phyloP scores from a whole-genome alignment of 148 eudicot genomes.

The Rhododendron kiyosumense region DNA sequence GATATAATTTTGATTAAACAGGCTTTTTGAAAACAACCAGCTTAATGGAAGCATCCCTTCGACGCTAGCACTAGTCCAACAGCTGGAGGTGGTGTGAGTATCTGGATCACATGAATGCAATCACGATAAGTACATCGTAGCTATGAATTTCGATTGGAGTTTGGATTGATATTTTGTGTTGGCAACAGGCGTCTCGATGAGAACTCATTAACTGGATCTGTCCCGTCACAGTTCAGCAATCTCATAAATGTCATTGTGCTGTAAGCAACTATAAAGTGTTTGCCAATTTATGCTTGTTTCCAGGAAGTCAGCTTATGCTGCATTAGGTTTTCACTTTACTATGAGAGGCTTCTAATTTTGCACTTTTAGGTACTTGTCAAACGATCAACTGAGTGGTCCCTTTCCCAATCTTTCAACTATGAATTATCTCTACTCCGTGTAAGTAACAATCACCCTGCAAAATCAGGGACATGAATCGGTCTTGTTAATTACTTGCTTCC shows the following conservation, averaged over 20 bases:
- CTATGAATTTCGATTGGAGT: background rate
- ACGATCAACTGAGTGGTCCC: conserved; percentile 52
- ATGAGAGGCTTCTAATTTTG: conserved; percentile 2
- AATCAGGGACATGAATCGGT: background rate
- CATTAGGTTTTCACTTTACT: background rate
- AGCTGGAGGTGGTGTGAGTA: conserved; percentile 73
- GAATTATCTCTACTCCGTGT: conserved; percentile 12
- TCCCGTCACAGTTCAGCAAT: conserved; percentile 52
- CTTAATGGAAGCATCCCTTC: conserved; percentile 57
- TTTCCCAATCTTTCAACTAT: conserved; percentile 45
- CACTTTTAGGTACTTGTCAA: conserved; percentile 50
- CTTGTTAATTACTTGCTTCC: background rate
- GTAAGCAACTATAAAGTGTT: conserved; percentile 34
- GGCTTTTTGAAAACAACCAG: conserved; percentile 69
- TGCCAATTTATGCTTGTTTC: background rate
- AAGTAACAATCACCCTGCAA: conserved; percentile 6
- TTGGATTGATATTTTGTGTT: background rate
- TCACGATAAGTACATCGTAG: no score
- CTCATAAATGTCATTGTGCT: conserved; percentile 43
- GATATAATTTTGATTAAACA: conserved; percentile 14
- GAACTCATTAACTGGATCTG: conserved; percentile 51
- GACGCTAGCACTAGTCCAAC: conserved; percentile 47
- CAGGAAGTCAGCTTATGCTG: background rate
- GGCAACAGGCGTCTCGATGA: conserved; percentile 62
- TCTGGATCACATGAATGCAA: conserved; percentile 11